These are phyloP conservation scores for Clavulina sp. DNA, from an alignment of 768 basidiomycete species.

Conservation along the genomic window DNA sequence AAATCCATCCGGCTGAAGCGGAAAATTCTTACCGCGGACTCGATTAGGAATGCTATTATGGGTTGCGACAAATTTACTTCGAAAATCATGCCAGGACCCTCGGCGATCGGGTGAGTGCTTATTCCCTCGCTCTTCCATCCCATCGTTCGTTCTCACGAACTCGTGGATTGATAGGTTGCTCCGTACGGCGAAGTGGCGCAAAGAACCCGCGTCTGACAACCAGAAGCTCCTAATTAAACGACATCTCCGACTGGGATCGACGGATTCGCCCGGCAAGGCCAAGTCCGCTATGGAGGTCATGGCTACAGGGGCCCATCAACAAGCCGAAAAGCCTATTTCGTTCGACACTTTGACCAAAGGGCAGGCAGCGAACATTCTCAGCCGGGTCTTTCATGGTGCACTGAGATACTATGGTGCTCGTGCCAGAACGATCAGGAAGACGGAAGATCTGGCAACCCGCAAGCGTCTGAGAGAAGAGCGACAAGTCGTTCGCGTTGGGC, in stretches of 20 bases:
- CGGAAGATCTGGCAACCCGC: conserved; percentile 23
- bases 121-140: not conserved
- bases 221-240: conserved; percentile 43
- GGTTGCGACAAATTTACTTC: conserved; percentile 53
- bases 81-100: conserved; percentile 35
- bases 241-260: conserved; percentile 22
- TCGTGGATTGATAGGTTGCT: conserved; percentile 28
- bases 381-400: conserved; percentile 60
- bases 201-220: conserved; percentile 35
- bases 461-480: conserved; percentile 35
- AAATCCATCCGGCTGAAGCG: conserved; percentile 35
- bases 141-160: not conserved
- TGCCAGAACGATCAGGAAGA: conserved; percentile 25
- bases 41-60: conserved; percentile 41
- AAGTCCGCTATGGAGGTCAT: not conserved
- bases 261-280: not conserved
- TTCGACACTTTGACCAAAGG: conserved; percentile 48
- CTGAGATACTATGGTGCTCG: conserved; percentile 43
- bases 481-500: conserved; percentile 46
- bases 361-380: conserved; percentile 61
- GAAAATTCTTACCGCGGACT: conserved; percentile 34
- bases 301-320: not conserved
- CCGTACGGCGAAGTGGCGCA: conserved; percentile 51
- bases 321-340: not conserved
- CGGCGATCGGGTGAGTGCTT: conserved; percentile 31